Evolutionary conservation across 2,329 filamentous ascomycete species (phyloP).

Genomic region (Huntiella savannae): DNA sequence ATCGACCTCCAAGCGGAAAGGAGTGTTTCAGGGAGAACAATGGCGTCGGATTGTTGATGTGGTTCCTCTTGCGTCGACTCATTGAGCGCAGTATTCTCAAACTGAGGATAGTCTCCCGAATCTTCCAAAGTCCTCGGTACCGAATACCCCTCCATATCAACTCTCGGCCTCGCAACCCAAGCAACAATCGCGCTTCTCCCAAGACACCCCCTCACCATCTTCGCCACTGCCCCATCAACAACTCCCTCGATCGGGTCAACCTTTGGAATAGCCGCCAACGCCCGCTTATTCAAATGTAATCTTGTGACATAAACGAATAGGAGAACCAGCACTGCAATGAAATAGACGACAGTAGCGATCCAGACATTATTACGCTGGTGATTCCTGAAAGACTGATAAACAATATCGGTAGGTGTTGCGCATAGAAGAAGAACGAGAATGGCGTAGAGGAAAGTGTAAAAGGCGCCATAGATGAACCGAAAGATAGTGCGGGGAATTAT

Average conservation of each 20-base stretch:
- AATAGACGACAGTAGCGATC: conserved; percentile 57
- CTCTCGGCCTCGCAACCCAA: conserved; percentile 55
- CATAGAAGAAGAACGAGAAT: conserved; percentile 55
- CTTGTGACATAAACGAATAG: conserved; percentile 62
- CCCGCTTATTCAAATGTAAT: conserved; percentile 70
- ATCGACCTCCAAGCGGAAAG: conserved; percentile 53
- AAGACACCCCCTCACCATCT: conserved; percentile 55
- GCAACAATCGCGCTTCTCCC: conserved; percentile 63
- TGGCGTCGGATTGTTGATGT: no score
- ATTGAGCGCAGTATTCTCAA: no score
- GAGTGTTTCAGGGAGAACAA: no score
- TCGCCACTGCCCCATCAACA: conserved; percentile 35
- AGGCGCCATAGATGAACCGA: conserved; percentile 60
- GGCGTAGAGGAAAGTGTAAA: conserved; percentile 59
- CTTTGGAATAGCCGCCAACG: conserved; percentile 69
- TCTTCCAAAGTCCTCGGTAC: no score
- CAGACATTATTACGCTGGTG: conserved; percentile 61
- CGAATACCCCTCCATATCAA: neutral
- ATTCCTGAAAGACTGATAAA: conserved; percentile 54
- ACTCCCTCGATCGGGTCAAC: no score
- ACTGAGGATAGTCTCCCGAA: no score
- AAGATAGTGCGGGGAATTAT: conserved; percentile 38
- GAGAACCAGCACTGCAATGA: conserved; percentile 51
- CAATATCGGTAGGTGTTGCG: conserved; percentile 61
- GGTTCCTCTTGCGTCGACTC: no score